phyloP scores from a whole-genome alignment of 2,329 filamentous ascomycete genomes.

The Dendrostoma leiphaemia region DNA sequence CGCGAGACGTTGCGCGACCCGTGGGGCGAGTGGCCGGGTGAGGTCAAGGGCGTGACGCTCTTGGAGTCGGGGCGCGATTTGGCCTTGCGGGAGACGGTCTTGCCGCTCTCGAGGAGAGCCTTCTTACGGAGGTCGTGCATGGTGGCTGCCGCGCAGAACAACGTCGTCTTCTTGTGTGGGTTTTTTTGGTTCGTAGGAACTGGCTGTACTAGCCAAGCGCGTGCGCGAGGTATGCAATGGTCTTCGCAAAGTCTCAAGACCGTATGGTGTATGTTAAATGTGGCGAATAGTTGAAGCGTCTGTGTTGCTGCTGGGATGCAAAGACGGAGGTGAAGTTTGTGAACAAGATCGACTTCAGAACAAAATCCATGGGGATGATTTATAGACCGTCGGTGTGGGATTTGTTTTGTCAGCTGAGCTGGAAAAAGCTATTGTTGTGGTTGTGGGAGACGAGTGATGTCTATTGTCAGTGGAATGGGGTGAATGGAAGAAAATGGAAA shows the following conservation, averaged over 20 bases:
- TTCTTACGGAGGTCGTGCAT: conserved; percentile 69
- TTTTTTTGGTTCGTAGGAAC: not conserved
- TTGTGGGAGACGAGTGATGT: not conserved
- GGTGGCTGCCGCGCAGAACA: conserved; percentile 5
- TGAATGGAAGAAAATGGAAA: not conserved
- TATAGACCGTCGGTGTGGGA: not conserved
- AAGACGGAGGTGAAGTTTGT: conserved; percentile 2
- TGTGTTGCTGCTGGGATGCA: conserved; percentile 15
- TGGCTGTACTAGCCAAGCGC: not conserved
- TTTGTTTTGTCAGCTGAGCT: not conserved
- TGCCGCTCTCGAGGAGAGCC: conserved; percentile 66
- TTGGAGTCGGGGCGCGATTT: conserved; percentile 54
- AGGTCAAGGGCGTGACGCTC: conserved; percentile 57
- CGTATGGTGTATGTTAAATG: conserved; percentile 5
- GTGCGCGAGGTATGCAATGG: not conserved
- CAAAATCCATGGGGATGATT: conserved; percentile 26
- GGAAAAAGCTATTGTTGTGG: conserved; percentile 3
- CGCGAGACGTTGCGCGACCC: conserved; percentile 60
- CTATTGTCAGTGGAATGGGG: not conserved
- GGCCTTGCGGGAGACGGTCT: conserved; percentile 70
- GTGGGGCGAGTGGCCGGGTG: conserved; percentile 55
- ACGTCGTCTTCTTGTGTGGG: not conserved
- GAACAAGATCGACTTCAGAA: conserved; percentile 15
- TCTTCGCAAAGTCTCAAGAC: not conserved
- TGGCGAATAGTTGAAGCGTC: conserved; percentile 12